Percentiles rank a stretch among this genome's conserved stretches.
phyloP scores from a whole-genome alignment of 768 basidiomycete species.

The Butyriboletus loyo region DNA sequence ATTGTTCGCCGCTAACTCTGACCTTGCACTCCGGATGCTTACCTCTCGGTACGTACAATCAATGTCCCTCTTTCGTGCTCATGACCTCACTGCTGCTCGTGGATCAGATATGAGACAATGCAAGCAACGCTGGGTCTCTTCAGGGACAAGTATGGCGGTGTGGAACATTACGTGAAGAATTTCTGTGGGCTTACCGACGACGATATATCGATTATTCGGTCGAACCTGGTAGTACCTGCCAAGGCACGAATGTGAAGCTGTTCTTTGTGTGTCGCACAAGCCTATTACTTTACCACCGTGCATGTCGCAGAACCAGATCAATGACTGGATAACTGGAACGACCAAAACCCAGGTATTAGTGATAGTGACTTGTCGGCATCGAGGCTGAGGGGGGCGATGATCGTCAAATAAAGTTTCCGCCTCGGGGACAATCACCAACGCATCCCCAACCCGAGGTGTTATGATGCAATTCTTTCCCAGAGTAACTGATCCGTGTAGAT shows the following conservation, averaged over 20 bases:
- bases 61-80: background rate
- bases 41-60: conserved; percentile 57
- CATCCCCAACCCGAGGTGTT: background rate
- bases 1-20: conserved; percentile 65
- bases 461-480: background rate
- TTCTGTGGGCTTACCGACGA: conserved; percentile 58
- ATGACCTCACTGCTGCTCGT: background rate
- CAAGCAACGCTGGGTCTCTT: conserved; percentile 61
- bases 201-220: conserved; percentile 58
- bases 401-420: background rate
- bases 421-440: background rate
- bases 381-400: background rate
- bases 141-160: conserved; percentile 64
- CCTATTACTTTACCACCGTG: background rate
- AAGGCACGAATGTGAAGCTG: conserved; percentile 30
- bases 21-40: conserved; percentile 82
- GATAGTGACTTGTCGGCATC: background rate
- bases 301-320: background rate
- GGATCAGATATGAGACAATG: conserved; percentile 69
- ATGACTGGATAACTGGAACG: background rate
- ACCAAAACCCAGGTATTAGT: background rate
- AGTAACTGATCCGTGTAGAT: background rate
- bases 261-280: background rate
- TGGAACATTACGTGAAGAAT: conserved; percentile 56
- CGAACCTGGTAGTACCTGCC: conserved; percentile 46